Conservation (phyloP, 106 monocot species). For the Acanthochlamys bracteata region DNA sequence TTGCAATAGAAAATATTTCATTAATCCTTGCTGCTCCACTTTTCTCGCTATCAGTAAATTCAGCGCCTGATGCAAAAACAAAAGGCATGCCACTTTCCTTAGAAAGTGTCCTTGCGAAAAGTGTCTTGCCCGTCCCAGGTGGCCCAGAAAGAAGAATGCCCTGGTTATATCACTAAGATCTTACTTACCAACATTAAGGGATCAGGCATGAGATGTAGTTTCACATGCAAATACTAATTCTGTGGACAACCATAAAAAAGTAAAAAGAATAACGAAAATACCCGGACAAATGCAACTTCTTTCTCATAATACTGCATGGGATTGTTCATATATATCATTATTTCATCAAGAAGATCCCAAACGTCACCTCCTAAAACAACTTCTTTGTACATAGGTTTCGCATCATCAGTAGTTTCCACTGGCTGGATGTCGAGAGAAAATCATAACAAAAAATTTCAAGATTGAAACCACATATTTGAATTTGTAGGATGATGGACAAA, state of each 20-base stretch:
- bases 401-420: constrained; percentile 37
- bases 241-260: too few species aligned
- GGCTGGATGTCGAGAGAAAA: constrained; percentile 28
- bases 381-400: constrained; percentile 69
- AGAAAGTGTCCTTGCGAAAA: constrained; percentile 79
- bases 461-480: too few species aligned
- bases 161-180: constrained; percentile 11
- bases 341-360: constrained; percentile 87
- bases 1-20: constrained; percentile 72
- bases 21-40: constrained; percentile 90
- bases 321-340: constrained; percentile 95
- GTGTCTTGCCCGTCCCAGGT: constrained; percentile 89
- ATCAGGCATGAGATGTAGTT: too few species aligned
- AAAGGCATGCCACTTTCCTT: constrained; percentile 92
- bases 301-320: constrained; percentile 90
- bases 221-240: too few species aligned
- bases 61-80: constrained; percentile 91
- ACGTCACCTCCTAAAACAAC: constrained; percentile 84
- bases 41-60: constrained; percentile 85
- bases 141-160: constrained; percentile 83
- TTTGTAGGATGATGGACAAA: too few species aligned
- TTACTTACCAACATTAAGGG: too few species aligned
- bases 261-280: constrained; percentile 15
- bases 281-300: constrained; percentile 78
- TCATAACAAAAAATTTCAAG: neutral